Base-by-base conservation (phyloP, 129 eudicot genomes). In the Pittosporum tobira region DNA sequence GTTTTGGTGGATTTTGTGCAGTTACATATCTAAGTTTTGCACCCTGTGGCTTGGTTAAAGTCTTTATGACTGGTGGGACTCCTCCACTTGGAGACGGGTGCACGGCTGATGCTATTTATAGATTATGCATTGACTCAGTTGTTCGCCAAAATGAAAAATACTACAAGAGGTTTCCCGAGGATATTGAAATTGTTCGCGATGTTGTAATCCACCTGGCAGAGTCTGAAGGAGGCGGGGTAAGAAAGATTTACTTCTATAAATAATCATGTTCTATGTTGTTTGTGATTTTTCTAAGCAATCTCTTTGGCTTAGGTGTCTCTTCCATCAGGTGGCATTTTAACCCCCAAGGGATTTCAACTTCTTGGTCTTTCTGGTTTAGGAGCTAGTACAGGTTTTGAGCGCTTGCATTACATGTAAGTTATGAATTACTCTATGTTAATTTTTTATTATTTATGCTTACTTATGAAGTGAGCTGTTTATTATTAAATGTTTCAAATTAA, bases 1-100 rank as follows among this genome's bases (percentile, higher is more conserved):
- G 98, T 78, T 86, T 65, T 70, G 98, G 98, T 45, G 98, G 98
- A 31, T 86, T 91, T 79, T 83, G 94, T 66, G 95, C 87, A 65
- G 90, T 91, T 71, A 91, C 98, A 0, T 91, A 91, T 74, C 71
- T 86, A 64, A 83, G 94, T 81, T 86, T 86, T 67, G 96, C 96
- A 57, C 96, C 98, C 9, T 52, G 81, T 67, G 98, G 96, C 36
- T 69, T 91, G 25, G 70, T 70, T 65, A 86, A 91, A 83, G 94
- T 83, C 56, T 87, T 75, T 67, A 62, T 91, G 31, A 91, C 98
- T 7, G 96, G 98, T 54, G 98, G 98, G 48, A 76, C 84, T 34
- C 98, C 98, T 49, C 90, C 94, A 11, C 75, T 91, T 65, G 77
- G 82, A 31, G 77, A 73, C 60, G 94, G 96, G 43, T 83, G 94